phyloP scores from a whole-genome alignment of 176 grass and related monocot species.

The Olyra latifolia region DNA sequence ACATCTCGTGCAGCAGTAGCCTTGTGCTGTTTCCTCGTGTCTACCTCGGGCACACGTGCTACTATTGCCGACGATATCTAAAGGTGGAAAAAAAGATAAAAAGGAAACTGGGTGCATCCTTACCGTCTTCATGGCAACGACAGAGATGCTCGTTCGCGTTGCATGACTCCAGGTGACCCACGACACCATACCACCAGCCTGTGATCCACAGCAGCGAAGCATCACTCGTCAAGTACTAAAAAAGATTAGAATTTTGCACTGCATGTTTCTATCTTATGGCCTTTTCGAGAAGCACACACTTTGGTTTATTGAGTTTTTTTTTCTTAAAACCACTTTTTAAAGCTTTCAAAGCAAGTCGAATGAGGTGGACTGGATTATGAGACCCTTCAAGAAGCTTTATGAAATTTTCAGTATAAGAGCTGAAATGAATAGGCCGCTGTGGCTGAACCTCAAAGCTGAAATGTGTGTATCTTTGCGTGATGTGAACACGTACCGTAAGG shows the following conservation, averaged over 20 bases:
- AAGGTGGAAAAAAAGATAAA: not conserved
- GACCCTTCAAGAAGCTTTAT: too few species aligned
- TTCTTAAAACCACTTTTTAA: too few species aligned
- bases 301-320: too few species aligned
- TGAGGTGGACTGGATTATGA: too few species aligned
- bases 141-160: conserved; percentile 62
- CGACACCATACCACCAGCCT: conserved; percentile 97
- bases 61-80: conserved; percentile 13
- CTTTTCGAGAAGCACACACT: too few species aligned
- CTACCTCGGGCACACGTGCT: conserved; percentile 16
- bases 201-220: conserved; percentile 14
- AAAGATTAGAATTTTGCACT: not conserved
- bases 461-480: not conserved
- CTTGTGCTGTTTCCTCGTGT: too few species aligned
- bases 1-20: too few species aligned
- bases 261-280: too few species aligned
- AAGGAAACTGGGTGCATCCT: conserved; percentile 18
- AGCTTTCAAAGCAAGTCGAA: not conserved
- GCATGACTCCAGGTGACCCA: conserved; percentile 72
- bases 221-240: not conserved
- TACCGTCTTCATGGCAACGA: conserved; percentile 77
- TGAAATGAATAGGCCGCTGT: too few species aligned
- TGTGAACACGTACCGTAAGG: conserved; percentile 57
- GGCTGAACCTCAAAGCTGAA: too few species aligned
- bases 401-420: too few species aligned